These are phyloP conservation scores for Jaminaea rosea DNA, from an alignment of 1,284 basidiomycete species.

Conservation along the genomic window DNA sequence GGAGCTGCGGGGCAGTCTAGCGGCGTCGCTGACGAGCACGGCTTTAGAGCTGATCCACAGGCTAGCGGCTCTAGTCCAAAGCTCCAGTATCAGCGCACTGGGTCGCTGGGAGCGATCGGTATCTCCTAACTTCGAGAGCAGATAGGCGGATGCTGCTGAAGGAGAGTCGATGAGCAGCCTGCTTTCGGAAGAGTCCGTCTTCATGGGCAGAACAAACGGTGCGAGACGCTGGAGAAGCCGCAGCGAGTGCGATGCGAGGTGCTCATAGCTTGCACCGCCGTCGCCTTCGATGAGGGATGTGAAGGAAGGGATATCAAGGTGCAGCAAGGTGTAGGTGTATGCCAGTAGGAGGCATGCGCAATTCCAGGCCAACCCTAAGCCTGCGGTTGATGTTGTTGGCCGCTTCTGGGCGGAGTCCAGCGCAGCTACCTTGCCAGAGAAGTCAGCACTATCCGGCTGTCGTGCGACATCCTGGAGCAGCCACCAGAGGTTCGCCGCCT, in stretches of 20 bases:
- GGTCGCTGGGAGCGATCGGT: neutral
- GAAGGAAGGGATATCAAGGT: neutral
- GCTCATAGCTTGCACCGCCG: neutral
- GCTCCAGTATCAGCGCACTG: neutral
- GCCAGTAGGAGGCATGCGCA: neutral
- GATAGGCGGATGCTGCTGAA: neutral
- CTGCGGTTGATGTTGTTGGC: no score
- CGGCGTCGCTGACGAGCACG: neutral
- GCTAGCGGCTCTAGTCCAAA: neutral
- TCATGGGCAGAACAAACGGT: neutral
- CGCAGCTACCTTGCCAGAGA: no score
- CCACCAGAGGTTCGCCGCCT: neutral
- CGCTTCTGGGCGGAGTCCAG: neutral
- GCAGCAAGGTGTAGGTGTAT: neutral
- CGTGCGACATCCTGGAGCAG: no score
- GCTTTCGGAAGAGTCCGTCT: neutral
- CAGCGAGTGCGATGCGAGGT: neutral
- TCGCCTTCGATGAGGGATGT: neutral
- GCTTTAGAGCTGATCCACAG: neutral
- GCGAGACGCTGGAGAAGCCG: neutral
- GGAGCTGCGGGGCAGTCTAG: no score
- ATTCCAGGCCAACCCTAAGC: neutral
- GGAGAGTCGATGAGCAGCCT: neutral
- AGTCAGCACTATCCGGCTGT: no score
- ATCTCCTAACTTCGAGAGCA: neutral